These are phyloP conservation scores for Cetraspora pellucida DNA, from an alignment of 192 early-diverging fungal species.

Conservation along the genomic window DNA sequence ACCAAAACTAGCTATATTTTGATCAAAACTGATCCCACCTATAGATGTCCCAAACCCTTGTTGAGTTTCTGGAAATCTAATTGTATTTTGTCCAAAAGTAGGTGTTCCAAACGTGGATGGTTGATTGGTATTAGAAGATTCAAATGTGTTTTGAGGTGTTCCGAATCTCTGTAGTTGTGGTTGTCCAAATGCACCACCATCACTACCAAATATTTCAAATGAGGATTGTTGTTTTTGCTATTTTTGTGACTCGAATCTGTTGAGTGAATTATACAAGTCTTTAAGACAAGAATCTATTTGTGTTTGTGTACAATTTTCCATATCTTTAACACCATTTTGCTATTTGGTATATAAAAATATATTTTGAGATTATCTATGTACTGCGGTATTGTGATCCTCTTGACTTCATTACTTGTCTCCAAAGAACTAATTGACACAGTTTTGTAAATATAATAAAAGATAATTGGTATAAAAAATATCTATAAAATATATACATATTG, in stretches of 20 bases:
- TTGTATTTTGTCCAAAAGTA: not conserved
- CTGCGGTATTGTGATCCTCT: not conserved
- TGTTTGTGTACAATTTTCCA: not conserved
- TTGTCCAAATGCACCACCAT: conserved; percentile 2
- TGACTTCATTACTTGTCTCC: conserved; percentile 7
- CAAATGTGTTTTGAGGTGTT: not conserved
- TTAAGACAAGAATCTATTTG: not conserved
- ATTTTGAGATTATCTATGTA: not conserved
- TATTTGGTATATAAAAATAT: not conserved
- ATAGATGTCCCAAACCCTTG: not conserved
- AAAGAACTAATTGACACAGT: not conserved
- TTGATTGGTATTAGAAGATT: too few species aligned
- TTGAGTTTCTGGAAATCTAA: too few species aligned
- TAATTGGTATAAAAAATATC: not conserved
- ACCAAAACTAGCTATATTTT: not conserved
- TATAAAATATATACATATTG: conserved; percentile 22
- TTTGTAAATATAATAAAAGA: not conserved
- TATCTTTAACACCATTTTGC: conserved; percentile 10
- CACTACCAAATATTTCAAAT: too few species aligned
- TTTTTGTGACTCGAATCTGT: not conserved
- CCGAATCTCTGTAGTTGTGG: not conserved
- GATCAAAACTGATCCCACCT: not conserved
- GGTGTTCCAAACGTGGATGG: not conserved
- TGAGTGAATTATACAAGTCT: not conserved
- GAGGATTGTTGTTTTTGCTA: not conserved